Percentiles rank a stretch among this genome's conserved stretches.
Evolutionary conservation across 331 rosid species (phyloP).

Genomic region (Dryas integrifolia): DNA sequence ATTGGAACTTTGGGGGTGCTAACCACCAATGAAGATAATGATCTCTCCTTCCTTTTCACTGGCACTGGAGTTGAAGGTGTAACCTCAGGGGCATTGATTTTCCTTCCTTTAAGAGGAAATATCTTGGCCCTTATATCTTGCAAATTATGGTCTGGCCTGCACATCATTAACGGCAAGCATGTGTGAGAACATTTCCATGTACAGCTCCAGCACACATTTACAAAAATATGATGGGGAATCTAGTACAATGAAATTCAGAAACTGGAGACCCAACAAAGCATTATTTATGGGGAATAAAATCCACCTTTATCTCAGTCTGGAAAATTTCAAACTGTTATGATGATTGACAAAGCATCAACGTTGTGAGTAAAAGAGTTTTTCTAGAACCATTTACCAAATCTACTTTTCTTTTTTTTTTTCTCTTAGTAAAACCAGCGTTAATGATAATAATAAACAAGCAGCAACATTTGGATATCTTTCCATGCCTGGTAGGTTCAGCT

Average conservation of each 20-base stretch:
- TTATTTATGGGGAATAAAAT: not conserved
- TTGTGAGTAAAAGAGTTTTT: not conserved
- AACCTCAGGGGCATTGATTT: conserved; percentile 60
- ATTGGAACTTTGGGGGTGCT: conserved; percentile 78
- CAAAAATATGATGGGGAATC: not conserved
- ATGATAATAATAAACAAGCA: not conserved
- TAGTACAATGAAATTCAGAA: not conserved
- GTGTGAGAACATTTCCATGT: not conserved
- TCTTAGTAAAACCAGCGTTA: not conserved
- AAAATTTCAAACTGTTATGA: not conserved
- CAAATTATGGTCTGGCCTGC: conserved; percentile 98
- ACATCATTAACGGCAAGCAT: conserved; percentile 25
- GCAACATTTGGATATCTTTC: not conserved
- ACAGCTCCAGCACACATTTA: conserved; percentile 10
- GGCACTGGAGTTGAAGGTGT: conserved; percentile 62
- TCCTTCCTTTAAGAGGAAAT: conserved; percentile 68
- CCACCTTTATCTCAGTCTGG: not conserved
- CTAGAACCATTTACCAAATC: not conserved
- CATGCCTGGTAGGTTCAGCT: not conserved
- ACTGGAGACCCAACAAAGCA: not conserved
- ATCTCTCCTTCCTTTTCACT: conserved; percentile 91
- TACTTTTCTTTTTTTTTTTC: not conserved
- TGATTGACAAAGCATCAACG: not conserved
- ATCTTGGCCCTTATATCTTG: conserved; percentile 90
- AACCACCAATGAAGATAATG: conserved; percentile 88